A percentile compares a stretch with the other conserved stretches of the same genome.
phyloP scores from a whole-genome alignment of 2,329 filamentous ascomycete species.

The Phialophora chinensis region DNA sequence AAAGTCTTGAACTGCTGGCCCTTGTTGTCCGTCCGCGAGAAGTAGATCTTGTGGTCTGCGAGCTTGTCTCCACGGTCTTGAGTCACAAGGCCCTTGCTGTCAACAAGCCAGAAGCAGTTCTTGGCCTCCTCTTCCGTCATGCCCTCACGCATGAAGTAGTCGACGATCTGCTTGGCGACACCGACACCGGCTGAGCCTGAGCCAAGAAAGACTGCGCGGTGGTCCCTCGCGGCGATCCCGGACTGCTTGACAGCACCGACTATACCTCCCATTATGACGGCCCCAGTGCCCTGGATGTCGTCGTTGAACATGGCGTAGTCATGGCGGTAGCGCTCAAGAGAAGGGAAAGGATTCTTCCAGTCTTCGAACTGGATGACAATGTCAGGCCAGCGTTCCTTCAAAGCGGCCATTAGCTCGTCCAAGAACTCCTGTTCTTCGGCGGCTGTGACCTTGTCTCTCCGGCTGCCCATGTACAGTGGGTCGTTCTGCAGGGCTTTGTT shows the following conservation, averaged over 20 bases:
- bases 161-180: conserved; percentile 96
- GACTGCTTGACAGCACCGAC: conserved; percentile 81
- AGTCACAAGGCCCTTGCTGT: conserved; percentile 95
- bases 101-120: conserved; percentile 95
- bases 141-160: conserved; percentile 93
- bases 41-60: conserved; percentile 81
- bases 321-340: conserved; percentile 86
- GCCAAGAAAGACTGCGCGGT: conserved; percentile 94
- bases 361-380: conserved; percentile 94
- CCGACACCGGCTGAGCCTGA: conserved; percentile 95
- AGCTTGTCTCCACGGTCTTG: conserved; percentile 90
- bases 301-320: conserved; percentile 97
- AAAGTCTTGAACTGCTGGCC: conserved; percentile 75
- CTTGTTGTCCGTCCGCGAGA: conserved; percentile 68
- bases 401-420: conserved; percentile 95
- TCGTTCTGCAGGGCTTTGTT: conserved; percentile 73
- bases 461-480: conserved; percentile 88
- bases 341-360: conserved; percentile 96
- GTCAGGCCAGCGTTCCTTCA: conserved; percentile 75
- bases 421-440: conserved; percentile 87
- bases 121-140: conserved; percentile 85
- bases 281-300: conserved; percentile 96
- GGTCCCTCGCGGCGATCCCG: conserved; percentile 82
- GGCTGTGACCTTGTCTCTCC: conserved; percentile 77
- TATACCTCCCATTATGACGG: conserved; percentile 86